These are phyloP conservation scores for Tuber brumale DNA, from an alignment of 495 filamentous ascomycete genomes.

Conservation along the genomic window DNA sequence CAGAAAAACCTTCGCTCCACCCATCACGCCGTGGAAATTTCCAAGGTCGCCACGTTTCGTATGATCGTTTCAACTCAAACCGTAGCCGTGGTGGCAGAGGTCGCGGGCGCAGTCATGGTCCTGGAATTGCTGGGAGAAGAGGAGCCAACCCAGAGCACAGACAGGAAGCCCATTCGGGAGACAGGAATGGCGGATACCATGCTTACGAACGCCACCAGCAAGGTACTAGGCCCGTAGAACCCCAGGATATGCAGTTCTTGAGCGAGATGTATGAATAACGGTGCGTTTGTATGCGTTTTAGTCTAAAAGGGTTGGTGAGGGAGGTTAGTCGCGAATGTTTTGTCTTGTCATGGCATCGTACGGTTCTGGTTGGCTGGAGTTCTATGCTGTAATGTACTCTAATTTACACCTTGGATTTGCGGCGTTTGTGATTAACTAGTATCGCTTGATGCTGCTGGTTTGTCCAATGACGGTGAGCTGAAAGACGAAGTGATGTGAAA, in stretches of 20 bases:
- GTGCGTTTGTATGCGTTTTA: neutral
- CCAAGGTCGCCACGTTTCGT: constrained; percentile 18
- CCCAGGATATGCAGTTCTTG: constrained; percentile 32
- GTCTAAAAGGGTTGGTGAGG: neutral
- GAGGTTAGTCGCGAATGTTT: neutral
- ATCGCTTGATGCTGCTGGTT: too few species aligned
- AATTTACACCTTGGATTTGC: too few species aligned
- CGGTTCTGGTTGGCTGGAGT: neutral
- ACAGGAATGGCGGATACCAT: constrained; percentile 21
- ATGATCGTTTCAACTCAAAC: constrained; percentile 25
- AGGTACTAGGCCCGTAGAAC: constrained; percentile 17
- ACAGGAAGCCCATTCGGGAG: neutral
- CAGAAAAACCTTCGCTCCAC: constrained; percentile 22
- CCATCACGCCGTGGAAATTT: constrained; percentile 20
- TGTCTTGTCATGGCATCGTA: neutral
- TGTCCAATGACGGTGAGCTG: too few species aligned
- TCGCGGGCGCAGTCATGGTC: constrained; percentile 41
- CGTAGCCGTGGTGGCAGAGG: constrained; percentile 37
- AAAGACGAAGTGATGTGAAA: too few species aligned
- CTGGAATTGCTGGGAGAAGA: constrained; percentile 41
- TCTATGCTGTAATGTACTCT: neutral
- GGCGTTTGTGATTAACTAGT: too few species aligned
- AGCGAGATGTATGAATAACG: constrained; percentile 31
- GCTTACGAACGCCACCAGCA: constrained; percentile 13
- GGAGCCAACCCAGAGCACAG: constrained; percentile 7